A percentile compares a stretch with the other conserved stretches of the same genome.
These are phyloP conservation scores for Yamadazyma dendronema DNA, from an alignment of 1,139 yeast genomes.

Conservation along the genomic window DNA sequence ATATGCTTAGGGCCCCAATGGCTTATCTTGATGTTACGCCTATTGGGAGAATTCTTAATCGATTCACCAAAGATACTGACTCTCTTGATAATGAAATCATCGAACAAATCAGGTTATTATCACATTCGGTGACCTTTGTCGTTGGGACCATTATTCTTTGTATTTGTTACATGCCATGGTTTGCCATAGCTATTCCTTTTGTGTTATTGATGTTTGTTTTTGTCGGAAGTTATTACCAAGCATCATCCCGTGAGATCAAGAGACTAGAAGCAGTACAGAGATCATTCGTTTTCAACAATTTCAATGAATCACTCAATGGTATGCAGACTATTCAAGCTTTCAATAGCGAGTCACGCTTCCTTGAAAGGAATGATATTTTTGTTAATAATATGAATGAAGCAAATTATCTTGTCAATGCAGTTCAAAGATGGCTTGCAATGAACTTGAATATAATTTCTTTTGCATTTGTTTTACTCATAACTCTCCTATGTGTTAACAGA, in stretches of 20 bases:
- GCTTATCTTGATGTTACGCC: constrained; percentile 60
- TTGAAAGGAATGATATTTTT: constrained; percentile 44
- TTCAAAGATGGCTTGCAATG: constrained; percentile 81
- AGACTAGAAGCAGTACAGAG: constrained; percentile 43
- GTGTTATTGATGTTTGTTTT: constrained; percentile 45
- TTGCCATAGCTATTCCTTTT: constrained; percentile 33
- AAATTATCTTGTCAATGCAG: constrained; percentile 61
- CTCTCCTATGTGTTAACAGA: constrained; percentile 64
- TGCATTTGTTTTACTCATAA: constrained; percentile 45
- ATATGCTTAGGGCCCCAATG: constrained; percentile 46
- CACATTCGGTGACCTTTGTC: constrained; percentile 52
- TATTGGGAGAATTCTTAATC: constrained; percentile 56
- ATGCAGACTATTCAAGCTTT: constrained; percentile 69
- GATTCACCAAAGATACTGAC: constrained; percentile 81
- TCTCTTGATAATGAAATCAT: constrained; percentile 74
- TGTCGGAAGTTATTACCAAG: constrained; percentile 56
- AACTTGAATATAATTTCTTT: constrained; percentile 60
- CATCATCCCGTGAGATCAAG: constrained; percentile 37
- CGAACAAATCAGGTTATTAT: constrained; percentile 53
- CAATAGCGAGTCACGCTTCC: constrained; percentile 47
- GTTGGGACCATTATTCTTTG: constrained; percentile 66
- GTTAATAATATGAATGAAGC: constrained; percentile 72
- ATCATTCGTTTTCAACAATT: constrained; percentile 52
- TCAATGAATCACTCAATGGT: constrained; percentile 74
- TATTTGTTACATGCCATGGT: constrained; percentile 69